Percentiles rank a stretch among this genome's conserved stretches.
phyloP scores from a whole-genome alignment of 106 monocot species.

The Dendrobium chrysotoxum region DNA sequence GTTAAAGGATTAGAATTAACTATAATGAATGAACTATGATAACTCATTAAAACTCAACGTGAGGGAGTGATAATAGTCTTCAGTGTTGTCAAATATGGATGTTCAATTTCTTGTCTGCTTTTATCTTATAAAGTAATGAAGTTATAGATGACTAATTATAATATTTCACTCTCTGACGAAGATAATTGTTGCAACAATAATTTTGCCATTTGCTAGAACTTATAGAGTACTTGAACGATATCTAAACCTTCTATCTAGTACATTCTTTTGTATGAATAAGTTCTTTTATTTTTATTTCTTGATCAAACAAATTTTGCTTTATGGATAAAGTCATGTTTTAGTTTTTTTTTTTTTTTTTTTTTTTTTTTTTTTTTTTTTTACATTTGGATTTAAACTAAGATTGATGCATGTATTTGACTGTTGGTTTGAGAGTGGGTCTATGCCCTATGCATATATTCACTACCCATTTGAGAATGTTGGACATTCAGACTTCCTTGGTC shows the following conservation, averaged over 20 bases:
- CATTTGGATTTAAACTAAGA: not conserved
- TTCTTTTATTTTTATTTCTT: not conserved
- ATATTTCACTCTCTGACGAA: not conserved
- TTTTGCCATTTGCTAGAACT: not conserved
- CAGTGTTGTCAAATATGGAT: not conserved
- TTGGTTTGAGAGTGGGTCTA: conserved; percentile 99
- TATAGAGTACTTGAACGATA: not conserved
- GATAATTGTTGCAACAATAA: not conserved
- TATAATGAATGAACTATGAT: no score
- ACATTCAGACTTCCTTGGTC: conserved; percentile 91
- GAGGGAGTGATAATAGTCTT: no score
- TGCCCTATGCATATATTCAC: conserved; percentile 99
- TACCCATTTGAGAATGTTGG: conserved; percentile 99
- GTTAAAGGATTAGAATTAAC: no score
- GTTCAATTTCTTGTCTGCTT: not conserved
- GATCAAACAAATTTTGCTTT: not conserved
- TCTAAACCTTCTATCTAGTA: not conserved
- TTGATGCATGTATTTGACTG: conserved; percentile 90
- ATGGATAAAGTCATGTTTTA: not conserved
- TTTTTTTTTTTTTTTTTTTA: not conserved
- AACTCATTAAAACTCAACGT: no score
- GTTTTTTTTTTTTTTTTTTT: no score
- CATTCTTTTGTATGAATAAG: not conserved
- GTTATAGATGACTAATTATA: not conserved
- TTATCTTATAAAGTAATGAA: not conserved